phyloP scores from a whole-genome alignment of 73 alveolate species.

The Tetrahymena malaccensis region DNA sequence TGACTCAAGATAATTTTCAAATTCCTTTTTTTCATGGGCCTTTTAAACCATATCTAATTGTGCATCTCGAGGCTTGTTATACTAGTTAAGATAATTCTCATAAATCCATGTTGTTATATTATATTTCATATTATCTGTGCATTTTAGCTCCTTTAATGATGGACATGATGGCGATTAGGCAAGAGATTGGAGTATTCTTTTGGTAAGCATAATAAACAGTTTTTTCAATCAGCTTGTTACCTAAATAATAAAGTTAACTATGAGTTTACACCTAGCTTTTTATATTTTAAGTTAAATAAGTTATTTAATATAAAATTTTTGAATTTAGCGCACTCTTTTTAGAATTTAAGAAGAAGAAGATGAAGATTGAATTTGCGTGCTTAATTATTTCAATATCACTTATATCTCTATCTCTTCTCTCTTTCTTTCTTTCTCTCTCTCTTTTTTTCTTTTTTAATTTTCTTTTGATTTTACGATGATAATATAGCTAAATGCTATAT shows the following conservation, averaged over 20 bases:
- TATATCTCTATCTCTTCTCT: neutral
- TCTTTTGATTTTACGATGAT: neutral
- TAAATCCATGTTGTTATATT: neutral
- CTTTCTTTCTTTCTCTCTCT: neutral
- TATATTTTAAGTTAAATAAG: neutral
- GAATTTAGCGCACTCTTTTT: neutral
- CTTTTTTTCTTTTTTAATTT: neutral
- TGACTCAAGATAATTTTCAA: neutral
- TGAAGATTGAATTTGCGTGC: neutral
- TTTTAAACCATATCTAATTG: too few species aligned
- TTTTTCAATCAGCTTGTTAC: neutral
- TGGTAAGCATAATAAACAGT: neutral
- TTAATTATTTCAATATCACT: neutral
- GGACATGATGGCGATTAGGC: neutral
- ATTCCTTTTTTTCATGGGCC: neutral
- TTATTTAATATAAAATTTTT: neutral
- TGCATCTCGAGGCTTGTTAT: neutral
- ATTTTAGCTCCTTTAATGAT: neutral
- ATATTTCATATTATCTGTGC: neutral
- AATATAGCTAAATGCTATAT: neutral
- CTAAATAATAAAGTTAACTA: neutral
- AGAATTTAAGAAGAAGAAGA: neutral
- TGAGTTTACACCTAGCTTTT: neutral
- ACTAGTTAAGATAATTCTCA: neutral
- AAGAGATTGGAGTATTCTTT: neutral